Conservation (phyloP, 495 filamentous ascomycete species). For the Parachaetomium inaequale region DNA sequence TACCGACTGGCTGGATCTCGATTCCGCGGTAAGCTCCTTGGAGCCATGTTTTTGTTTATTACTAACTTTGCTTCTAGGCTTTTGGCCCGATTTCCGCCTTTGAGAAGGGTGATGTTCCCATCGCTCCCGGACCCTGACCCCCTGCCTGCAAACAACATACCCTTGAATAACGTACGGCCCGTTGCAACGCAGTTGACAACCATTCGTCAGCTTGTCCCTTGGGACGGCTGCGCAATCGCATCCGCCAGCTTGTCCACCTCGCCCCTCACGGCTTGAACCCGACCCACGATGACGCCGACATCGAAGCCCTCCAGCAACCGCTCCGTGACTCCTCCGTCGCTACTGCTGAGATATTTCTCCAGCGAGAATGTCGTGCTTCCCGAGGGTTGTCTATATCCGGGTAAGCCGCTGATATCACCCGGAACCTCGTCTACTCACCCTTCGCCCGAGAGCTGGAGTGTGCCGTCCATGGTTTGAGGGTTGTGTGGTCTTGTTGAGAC, state of each 20-base stretch:
- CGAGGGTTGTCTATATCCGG: background rate
- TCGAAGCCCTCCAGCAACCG: conserved; percentile 18
- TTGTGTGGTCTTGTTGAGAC: background rate
- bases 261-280: conserved; percentile 8
- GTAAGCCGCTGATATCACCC: background rate
- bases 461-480: background rate
- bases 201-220: background rate
- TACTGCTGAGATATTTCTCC: conserved; percentile 18
- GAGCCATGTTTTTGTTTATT: background rate
- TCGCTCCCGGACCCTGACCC: background rate
- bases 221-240: background rate
- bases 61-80: conserved; percentile 12
- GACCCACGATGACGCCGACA: background rate
- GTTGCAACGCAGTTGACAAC: background rate
- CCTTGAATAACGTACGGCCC: background rate
- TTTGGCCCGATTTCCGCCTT: conserved; percentile 28
- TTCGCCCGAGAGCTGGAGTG: conserved; percentile 20
- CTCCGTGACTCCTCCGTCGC: conserved; percentile 19
- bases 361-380: conserved; percentile 16
- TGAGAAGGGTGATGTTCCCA: background rate
- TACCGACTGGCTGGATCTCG: conserved; percentile 29
- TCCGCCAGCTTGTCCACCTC: conserved; percentile 15
- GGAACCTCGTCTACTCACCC: conserved; percentile 13
- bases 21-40: conserved; percentile 27
- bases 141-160: background rate